Percentiles rank a stretch among this genome's conserved stretches.
Evolutionary conservation across 176 grass and related monocot genomes (phyloP).

Genomic region (Elymus sibiricus): DNA sequence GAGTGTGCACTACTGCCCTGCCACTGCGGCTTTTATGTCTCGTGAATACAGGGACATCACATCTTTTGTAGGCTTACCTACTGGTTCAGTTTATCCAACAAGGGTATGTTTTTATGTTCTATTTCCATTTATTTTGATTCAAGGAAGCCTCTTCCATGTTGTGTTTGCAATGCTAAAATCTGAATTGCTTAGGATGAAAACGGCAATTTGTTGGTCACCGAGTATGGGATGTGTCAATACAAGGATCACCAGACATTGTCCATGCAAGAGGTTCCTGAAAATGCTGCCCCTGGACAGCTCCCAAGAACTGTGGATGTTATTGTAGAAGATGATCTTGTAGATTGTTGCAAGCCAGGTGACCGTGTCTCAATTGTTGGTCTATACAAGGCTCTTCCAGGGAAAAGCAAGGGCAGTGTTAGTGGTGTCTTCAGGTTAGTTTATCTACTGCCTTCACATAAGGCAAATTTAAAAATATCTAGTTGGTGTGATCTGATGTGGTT

Average conservation of each 20-base stretch:
- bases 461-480: neutral
- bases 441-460: neutral
- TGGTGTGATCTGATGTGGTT: slow-evolving; percentile 18
- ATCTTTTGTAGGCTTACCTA: slow-evolving; percentile 83
- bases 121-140: neutral
- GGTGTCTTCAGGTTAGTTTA: slow-evolving; percentile 87
- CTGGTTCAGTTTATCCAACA: slow-evolving; percentile 95
- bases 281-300: slow-evolving; percentile 91
- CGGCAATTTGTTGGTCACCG: slow-evolving; percentile 87
- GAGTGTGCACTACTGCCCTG: slow-evolving; percentile 92
- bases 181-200: slow-evolving; percentile 73
- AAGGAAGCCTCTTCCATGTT: neutral
- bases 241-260: slow-evolving; percentile 96
- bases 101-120: slow-evolving; percentile 49
- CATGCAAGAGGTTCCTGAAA: slow-evolving; percentile 99
- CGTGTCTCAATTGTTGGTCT: slow-evolving; percentile 91
- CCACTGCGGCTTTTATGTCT: slow-evolving; percentile 48
- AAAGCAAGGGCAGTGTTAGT: slow-evolving; percentile 99
- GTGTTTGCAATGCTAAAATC: slow-evolving; percentile 4
- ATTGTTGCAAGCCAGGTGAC: slow-evolving; percentile 99
- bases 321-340: slow-evolving; percentile 94
- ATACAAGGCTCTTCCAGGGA: slow-evolving; percentile 94
- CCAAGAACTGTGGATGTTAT: slow-evolving; percentile 94
- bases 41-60: slow-evolving; percentile 98
- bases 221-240: slow-evolving; percentile 92